phyloP scores from a whole-genome alignment of 2,329 filamentous ascomycete species.

The Pseudogymnoascus destructans region DNA sequence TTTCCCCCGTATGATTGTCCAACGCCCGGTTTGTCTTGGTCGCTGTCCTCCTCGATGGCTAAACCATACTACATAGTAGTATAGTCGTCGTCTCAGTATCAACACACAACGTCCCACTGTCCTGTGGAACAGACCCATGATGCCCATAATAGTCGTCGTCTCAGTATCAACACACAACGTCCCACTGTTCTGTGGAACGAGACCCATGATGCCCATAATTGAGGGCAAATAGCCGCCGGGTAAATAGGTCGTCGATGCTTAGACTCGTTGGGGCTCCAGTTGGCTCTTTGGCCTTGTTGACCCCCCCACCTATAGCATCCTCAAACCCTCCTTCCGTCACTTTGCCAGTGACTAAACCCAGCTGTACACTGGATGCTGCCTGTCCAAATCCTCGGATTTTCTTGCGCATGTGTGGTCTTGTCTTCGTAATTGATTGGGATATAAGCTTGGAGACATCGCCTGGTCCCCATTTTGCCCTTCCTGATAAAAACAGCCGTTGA shows the following conservation, averaged over 20 bases:
- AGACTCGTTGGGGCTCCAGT: not conserved
- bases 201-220: constrained; percentile 3
- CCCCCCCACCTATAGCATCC: not conserved
- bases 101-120: not conserved
- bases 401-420: not conserved
- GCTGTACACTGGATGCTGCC: not conserved
- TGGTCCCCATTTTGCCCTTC: not conserved
- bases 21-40: not conserved
- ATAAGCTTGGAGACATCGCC: not conserved
- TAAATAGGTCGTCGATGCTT: constrained; percentile 5
- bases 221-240: constrained; percentile 1
- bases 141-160: not conserved
- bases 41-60: not conserved
- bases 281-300: not conserved
- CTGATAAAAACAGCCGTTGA: constrained; percentile 1
- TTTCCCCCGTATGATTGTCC: not conserved
- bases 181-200: not conserved
- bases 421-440: constrained; percentile 5
- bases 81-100: not conserved
- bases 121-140: not conserved
- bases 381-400: not conserved
- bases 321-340: constrained; percentile 5
- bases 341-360: constrained; percentile 7
- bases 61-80: not conserved
- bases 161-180: not conserved